phyloP scores from a whole-genome alignment of 2,329 filamentous ascomycete species.

The Clonostachys solani region DNA sequence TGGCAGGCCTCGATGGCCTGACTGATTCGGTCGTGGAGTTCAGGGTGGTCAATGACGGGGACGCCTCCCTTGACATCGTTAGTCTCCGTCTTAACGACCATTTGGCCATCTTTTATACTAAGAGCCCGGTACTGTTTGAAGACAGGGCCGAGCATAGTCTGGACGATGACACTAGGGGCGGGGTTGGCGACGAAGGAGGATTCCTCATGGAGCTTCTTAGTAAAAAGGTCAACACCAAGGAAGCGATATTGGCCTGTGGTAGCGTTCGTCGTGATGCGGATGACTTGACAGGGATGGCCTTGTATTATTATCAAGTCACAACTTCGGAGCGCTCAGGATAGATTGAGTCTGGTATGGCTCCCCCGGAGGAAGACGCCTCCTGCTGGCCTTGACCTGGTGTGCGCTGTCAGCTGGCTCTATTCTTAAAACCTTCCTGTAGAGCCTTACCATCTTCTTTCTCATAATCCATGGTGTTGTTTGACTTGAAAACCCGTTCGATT shows the following conservation, averaged over 20 bases:
- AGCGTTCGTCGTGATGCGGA: constrained; percentile 96
- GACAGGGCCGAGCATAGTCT: constrained; percentile 98
- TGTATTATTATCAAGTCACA: constrained; percentile 97
- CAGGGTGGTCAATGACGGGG: constrained; percentile 91
- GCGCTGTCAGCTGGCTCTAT: too few relatives aligned
- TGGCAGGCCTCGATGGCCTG: constrained; percentile 87
- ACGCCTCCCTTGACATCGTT: constrained; percentile 97
- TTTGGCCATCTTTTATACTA: constrained; percentile 80
- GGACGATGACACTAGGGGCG: constrained; percentile 90
- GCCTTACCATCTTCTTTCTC: too few relatives aligned
- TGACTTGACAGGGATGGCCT: constrained; percentile 98
- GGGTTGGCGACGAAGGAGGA: constrained; percentile 97
- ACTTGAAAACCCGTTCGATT: too few relatives aligned
- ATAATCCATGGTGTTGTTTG: too few relatives aligned
- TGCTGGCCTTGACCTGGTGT: too few relatives aligned
- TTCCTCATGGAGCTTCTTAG: constrained; percentile 99
- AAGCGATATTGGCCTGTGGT: constrained; percentile 99
- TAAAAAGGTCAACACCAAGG: constrained; percentile 99
- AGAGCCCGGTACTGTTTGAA: constrained; percentile 99
- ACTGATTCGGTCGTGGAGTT: constrained; percentile 75
- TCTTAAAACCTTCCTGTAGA: too few relatives aligned
- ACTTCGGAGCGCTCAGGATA: too few relatives aligned
- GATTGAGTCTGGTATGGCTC: too few relatives aligned
- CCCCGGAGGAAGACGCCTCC: too few relatives aligned
- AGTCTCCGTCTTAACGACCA: constrained; percentile 98